A percentile compares a stretch with the other conserved stretches of the same genome.
phyloP scores from a whole-genome alignment of 306 rosid species.

The Cucurbita ficifolia region DNA sequence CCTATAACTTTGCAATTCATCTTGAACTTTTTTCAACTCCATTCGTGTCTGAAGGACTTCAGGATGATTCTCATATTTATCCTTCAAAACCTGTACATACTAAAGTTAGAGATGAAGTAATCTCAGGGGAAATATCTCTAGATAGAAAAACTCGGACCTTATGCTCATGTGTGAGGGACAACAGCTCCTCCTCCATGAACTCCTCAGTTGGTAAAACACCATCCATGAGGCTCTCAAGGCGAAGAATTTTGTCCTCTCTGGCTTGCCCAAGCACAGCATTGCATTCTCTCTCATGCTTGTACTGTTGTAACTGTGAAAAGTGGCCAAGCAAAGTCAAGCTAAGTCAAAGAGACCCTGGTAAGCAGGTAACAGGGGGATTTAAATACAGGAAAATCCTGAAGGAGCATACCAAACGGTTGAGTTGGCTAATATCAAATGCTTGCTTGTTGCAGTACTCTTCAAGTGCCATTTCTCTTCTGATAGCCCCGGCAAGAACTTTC shows the following conservation, averaged over 20 bases:
- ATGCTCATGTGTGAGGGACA: slow-evolving; percentile 54
- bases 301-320: slow-evolving; percentile 65
- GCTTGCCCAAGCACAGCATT: slow-evolving; percentile 71
- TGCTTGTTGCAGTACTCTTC: slow-evolving; percentile 82
- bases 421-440: slow-evolving; percentile 64
- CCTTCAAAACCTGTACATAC: slow-evolving; percentile 59
- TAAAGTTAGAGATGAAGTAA: slow-evolving; percentile 14
- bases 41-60: slow-evolving; percentile 66
- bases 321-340: slow-evolving; percentile 19
- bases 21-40: slow-evolving; percentile 62
- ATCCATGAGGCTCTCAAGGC: slow-evolving; percentile 88
- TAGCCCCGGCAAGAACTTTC: slow-evolving; percentile 90
- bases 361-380: not conserved
- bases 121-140: not conserved
- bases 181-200: slow-evolving; percentile 70
- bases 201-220: slow-evolving; percentile 85
- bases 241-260: slow-evolving; percentile 86
- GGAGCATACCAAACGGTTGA: slow-evolving; percentile 74
- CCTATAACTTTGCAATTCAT: slow-evolving; percentile 53
- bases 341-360: slow-evolving; percentile 9
- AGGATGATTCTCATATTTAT: slow-evolving; percentile 81
- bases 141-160: slow-evolving; percentile 39
- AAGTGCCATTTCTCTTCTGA: slow-evolving; percentile 96
- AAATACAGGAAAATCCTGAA: not conserved
- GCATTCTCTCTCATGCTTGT: slow-evolving; percentile 88